Conservation (phyloP, 2,329 filamentous ascomycete species). For the Calonectria crousiana region DNA sequence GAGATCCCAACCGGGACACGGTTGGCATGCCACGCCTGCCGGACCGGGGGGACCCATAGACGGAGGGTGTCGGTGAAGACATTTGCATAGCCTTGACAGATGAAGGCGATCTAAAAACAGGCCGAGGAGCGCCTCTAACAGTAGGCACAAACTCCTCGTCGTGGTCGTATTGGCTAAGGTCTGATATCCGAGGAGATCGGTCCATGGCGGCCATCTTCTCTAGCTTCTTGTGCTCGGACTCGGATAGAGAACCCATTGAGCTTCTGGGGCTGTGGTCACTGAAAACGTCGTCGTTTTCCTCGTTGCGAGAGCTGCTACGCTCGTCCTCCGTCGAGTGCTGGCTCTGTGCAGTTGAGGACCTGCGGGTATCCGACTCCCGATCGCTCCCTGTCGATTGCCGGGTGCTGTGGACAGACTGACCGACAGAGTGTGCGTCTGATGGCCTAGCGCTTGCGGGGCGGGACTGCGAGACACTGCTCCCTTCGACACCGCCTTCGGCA, state of each 20-base stretch:
- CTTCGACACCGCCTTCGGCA: not conserved
- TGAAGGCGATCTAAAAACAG: conserved; percentile 77
- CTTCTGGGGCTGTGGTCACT: conserved; percentile 69
- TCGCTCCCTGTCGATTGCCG: conserved; percentile 16
- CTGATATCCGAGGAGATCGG: conserved; percentile 61
- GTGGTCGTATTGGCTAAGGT: conserved; percentile 61
- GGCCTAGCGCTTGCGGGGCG: not conserved
- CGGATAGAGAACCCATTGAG: conserved; percentile 65
- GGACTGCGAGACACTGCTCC: not conserved
- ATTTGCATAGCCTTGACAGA: conserved; percentile 79
- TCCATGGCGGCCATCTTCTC: conserved; percentile 48
- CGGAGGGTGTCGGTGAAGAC: conserved; percentile 72
- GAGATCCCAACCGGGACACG: conserved; percentile 69
- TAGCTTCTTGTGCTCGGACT: conserved; percentile 49
- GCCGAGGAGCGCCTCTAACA: conserved; percentile 70
- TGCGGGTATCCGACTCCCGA: conserved; percentile 41
- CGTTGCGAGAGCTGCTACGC: conserved; percentile 62
- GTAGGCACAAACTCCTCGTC: conserved; percentile 64
- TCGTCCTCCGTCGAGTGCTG: conserved; percentile 31
- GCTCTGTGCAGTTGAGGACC: conserved; percentile 38
- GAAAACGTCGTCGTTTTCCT: conserved; percentile 66
- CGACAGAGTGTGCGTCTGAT: conserved; percentile 6
- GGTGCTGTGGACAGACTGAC: conserved; percentile 2
- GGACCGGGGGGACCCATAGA: conserved; percentile 67
- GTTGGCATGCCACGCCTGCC: conserved; percentile 63